Base-by-base conservation (phyloP, 768 basidiomycete species). In the Rhodocollybia butyracea region DNA sequence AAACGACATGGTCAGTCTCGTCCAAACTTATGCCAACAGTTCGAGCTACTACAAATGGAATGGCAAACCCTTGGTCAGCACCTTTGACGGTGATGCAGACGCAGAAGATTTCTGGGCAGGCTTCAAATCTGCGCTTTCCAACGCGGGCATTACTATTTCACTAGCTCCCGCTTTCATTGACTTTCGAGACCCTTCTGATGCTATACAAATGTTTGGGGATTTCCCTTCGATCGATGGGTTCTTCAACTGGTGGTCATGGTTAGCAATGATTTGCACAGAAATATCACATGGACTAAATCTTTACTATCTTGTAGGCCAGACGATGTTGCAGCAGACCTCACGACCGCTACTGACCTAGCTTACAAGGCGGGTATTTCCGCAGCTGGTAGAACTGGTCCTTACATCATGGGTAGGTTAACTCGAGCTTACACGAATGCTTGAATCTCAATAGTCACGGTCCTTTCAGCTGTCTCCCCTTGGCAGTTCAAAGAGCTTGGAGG, bases 241-340 rank as follows among this genome's bases (percentile, higher is more conserved):
- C 48, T 69, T 70, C 59, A 69, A 70, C 34, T 70, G 68, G 68
- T 70, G 68, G 68, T 69, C 68, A 5, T 70, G 68, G 65, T 68
- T 32, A 39, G 63, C 34, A 15, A 15, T 19, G n/a, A n/a, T n/a
- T n/a, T n/a, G n/a, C n/a, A n/a, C n/a, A n/a, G n/a, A n/a, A n/a
- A n/a, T n/a, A n/a, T n/a, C n/a, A n/a, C n/a, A n/a, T n/a, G n/a
- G 22, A 27, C 24, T 46, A 21, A 21, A 52, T 11, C n/a, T 30
- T n/a, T 12, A 40, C 13, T 24, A 27, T 17, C 22, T 8, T 10
- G 38, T n/a, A 59, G 48, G 65, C 65, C 64, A 34, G 53, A 60
- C 31, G 65, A 66, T 41, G 61, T 63, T 11, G 52, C 61, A 46
- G 40, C 58, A 34, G n/a, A 34, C 22, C 58, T 57, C 29, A 66